Conservation (phyloP, 2,329 filamentous ascomycete genomes). For the Lasiodiplodia theobromae region DNA sequence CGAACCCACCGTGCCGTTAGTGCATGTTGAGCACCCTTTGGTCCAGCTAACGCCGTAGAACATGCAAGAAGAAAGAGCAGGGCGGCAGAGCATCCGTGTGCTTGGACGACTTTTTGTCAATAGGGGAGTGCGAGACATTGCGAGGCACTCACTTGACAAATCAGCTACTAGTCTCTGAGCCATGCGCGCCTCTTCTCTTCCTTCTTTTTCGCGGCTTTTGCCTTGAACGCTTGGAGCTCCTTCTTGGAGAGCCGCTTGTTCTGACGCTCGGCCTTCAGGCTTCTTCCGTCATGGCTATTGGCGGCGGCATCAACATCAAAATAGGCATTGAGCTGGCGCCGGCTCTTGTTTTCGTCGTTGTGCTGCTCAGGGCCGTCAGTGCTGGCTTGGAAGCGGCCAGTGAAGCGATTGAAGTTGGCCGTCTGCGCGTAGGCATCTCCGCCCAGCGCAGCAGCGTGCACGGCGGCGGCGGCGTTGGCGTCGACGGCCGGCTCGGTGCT, state of each 20-base stretch:
- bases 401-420: constrained; percentile 90
- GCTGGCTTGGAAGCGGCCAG: constrained; percentile 77
- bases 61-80: not conserved
- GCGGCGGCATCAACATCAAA: constrained; percentile 96
- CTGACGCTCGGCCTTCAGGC: constrained; percentile 87
- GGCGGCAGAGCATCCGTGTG: not conserved
- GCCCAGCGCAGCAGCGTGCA: constrained; percentile 34
- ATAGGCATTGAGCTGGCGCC: constrained; percentile 88
- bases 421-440: constrained; percentile 66
- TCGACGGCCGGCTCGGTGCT: constrained; percentile 33
- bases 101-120: not conserved
- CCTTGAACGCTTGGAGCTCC: constrained; percentile 89
- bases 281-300: constrained; percentile 87
- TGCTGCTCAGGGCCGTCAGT: constrained; percentile 76
- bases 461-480: constrained; percentile 35
- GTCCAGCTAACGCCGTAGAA: constrained; percentile 17
- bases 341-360: constrained; percentile 86
- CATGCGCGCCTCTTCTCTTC: constrained; percentile 94
- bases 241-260: constrained; percentile 83
- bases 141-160: constrained; percentile 6
- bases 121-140: not conserved
- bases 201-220: constrained; percentile 87
- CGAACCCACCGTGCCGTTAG: constrained; percentile 20
- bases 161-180: constrained; percentile 73
- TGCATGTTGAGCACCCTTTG: constrained; percentile 3